Base-by-base conservation (phyloP, 495 filamentous ascomycete species). In the Lophium mytilinum region DNA sequence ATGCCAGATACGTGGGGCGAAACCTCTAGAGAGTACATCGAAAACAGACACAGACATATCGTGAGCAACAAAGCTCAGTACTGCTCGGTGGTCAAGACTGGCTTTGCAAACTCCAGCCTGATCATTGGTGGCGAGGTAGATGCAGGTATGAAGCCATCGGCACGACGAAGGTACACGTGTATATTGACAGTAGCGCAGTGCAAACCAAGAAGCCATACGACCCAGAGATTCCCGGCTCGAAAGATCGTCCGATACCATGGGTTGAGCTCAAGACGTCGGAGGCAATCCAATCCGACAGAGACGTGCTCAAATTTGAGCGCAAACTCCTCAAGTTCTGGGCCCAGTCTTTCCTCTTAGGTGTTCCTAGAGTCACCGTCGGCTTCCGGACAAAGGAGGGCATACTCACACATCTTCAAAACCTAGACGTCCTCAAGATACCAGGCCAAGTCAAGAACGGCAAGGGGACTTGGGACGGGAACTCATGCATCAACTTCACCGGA, bases 281-380 rank as follows among this genome's bases (percentile, higher is more conserved):
- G n/a, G 78, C 74, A 1, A 37, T 35, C 17, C 50, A 55, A 17
- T 33, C 54, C 36, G 76, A 84, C 1, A 78, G 81, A 36, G 86
- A 89, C 57, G 75, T 81, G 69, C 56, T 84, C 15, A 87, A 84
- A 51, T 95, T 86, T 63, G 88, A 99, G 70, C 79, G 86, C 10
- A 97, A 97, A 68, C 76, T 97, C 37, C 76, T 96, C 60, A 94
- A 91, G 57, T 95, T 89, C 73, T 99, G 93, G 93, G 86, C 89
- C 15, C 93, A 99, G 62, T 95, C 89, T 1, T 99, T 95, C 66
- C 77, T 99, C 0, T 81, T 99, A 1, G 92, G 90, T 7, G 90
- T 97, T 1, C 88, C 89, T 0, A 93, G 84, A 66, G 88, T 99
- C 51, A 84, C 95, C 17, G 87, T 97, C 3, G 93, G 93, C 1